Percentiles rank a stretch among this genome's conserved stretches.
These are phyloP conservation scores for Kewa caespitosa DNA, from an alignment of 179 eudicot genomes.

Conservation along the genomic window DNA sequence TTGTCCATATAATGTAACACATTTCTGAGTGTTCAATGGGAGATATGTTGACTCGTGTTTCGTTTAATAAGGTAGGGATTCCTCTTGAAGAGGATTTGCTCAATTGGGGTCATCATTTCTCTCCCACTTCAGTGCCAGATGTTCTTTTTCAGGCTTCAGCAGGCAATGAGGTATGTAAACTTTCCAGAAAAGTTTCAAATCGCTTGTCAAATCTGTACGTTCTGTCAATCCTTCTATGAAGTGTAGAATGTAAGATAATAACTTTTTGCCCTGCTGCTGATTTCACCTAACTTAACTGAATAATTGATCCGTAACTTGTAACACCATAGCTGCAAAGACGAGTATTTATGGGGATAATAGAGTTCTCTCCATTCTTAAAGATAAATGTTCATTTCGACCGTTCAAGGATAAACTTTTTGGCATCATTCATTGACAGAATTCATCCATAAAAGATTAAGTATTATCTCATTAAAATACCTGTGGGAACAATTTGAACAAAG, in stretches of 20 bases:
- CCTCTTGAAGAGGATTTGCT: conserved; percentile 97
- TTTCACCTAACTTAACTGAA: no score
- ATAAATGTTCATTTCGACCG: no score
- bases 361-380: no score
- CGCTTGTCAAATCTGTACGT: conserved; percentile 10
- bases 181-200: not conserved
- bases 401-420: no score
- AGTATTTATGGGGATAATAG: no score
- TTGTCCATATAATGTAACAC: not conserved
- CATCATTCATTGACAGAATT: no score
- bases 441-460: no score
- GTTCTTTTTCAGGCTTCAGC: conserved; percentile 87
- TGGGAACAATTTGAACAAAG: no score
- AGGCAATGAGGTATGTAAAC: conserved; percentile 78
- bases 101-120: conserved; percentile 92
- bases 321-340: no score
- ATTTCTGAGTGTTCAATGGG: conserved; percentile 1
- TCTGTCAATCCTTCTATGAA: not conserved
- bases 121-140: conserved; percentile 77
- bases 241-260: not conserved
- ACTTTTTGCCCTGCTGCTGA: not conserved
- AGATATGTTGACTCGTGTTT: conserved; percentile 18
- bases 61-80: conserved; percentile 88
- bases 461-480: no score
- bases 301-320: no score